Evolutionary conservation across 1,139 yeast species (phyloP), one percentile per base, ranked within the genome.

Genomic region (Hanseniaspora sp.): DNA sequence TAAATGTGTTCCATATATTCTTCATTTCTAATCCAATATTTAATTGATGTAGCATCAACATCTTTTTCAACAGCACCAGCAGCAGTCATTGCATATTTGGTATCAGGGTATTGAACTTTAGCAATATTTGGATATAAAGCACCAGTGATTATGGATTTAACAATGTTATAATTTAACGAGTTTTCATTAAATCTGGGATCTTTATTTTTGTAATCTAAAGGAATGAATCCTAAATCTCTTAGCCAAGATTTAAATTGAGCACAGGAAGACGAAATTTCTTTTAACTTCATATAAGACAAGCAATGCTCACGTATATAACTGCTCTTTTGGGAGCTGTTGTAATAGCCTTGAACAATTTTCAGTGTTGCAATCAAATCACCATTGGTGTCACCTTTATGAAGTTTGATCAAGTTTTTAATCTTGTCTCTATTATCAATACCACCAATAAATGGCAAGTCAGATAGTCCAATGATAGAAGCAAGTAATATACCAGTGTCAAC

Each of bases 51-150:
- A 1, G 92, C 86, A 63, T 90, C 96, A 0, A 90, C 86, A 60
- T 88, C 96, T 37, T 80, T 75, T 55, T 86, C 92, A 49, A 92
- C 74, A 0, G 96, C 77, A 37, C 98, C 98, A 1, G 81, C 76
- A 37, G 82, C 71, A 1, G 87, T 79, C 46, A 80, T 77, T 53
- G 80, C 72, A 64, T 72, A 92, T 61, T 84, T 86, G 7, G 90
- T 79, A 59, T 86, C 88, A 0, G 97, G 97, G 38, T 80, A 71
- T 60, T 83, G 87, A 4, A 87, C 86, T 57, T 88, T 75, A 0
- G 94, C 88, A 40, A 87, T 72, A 55, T 85, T 83, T 0, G 97
- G 97, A 61, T 83, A 84, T 62, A 82, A 78, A 0, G 96, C 76
- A 2, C 95, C 95, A 0, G 95, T 81, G 29, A 88, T 69, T 0